Evolutionary conservation across 1,139 yeast species (phyloP).

Genomic region (Meyerozyma elateridarum): DNA sequence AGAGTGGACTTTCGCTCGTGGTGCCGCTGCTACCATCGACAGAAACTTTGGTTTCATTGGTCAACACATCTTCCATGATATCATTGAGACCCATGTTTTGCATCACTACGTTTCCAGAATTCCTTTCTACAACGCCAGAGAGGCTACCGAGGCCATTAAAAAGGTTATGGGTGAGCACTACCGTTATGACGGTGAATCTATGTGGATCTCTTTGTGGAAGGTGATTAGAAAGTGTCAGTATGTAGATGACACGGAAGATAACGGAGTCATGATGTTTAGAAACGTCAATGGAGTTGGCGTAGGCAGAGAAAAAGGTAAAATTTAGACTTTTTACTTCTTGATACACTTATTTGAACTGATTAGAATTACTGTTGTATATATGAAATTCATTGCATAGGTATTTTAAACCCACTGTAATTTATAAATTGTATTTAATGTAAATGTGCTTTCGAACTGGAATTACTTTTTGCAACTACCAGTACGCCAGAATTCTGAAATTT

Average conservation of each 20-base stretch:
- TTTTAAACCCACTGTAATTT: too few relatives aligned
- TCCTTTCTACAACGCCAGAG: slow-evolving; percentile 60
- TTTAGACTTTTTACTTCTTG: too few relatives aligned
- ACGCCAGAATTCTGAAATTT: too few relatives aligned
- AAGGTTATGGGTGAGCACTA: slow-evolving; percentile 60
- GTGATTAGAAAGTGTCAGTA: slow-evolving; percentile 53
- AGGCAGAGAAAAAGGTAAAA: too few relatives aligned
- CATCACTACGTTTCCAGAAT: slow-evolving; percentile 61
- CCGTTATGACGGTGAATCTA: slow-evolving; percentile 47
- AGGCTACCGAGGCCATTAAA: slow-evolving; percentile 53
- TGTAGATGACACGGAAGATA: slow-evolving; percentile 34
- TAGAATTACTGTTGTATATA: too few relatives aligned
- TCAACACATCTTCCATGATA: slow-evolving; percentile 55
- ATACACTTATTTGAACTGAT: too few relatives aligned
- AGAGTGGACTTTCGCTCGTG: slow-evolving; percentile 63
- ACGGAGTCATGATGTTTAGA: slow-evolving; percentile 59
- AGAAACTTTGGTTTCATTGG: slow-evolving; percentile 60
- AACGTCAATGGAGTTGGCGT: slow-evolving; percentile 49
- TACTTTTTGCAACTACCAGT: too few relatives aligned
- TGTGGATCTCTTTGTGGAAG: slow-evolving; percentile 58
- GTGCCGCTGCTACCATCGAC: slow-evolving; percentile 64
- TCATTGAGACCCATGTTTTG: slow-evolving; percentile 60
- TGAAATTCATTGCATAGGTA: too few relatives aligned
- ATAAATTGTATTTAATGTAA: too few relatives aligned
- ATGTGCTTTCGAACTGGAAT: too few relatives aligned